Base-by-base conservation (phyloP, 2,329 filamentous ascomycete species). In the Cladophialophora exuberans region DNA sequence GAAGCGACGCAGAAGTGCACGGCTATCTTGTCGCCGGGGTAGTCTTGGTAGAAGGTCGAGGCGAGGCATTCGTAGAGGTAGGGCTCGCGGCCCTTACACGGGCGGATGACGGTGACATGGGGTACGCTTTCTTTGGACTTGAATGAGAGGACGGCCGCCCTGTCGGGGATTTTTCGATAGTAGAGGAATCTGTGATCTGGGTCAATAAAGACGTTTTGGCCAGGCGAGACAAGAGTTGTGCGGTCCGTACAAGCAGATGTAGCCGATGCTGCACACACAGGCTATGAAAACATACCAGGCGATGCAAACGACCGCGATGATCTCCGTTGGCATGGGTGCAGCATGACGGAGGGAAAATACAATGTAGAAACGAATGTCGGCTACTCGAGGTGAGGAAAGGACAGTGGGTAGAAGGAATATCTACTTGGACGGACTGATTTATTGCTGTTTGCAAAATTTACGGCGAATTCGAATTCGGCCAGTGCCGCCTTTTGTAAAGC, bases 31-130 rank as follows among this genome's bases (percentile, higher is more conserved):
- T 88, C 79, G 30, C 69, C 72, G 1, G 93, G 90, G 68, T 97
- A 97, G 51, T 84, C 80, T 71, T 96, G 92, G 42, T 78, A 83
- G 69, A 97, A 92, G 1, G 88, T 90, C 4, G 92, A 88, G 25
- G 89, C 88, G 35, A 99, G 86, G 67, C 94, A 97, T 67, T 96
- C 90, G 78, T 96, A 96, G 20, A 97, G 84, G 61, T 85, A 83
- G 3, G 91, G 89, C 70, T 97, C 94, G 52, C 96, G 80, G 57
- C 92, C 94, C 73, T 97, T 97, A 62, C 96, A 87, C 0, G 94
- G 95, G 2, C 94, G 88, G 63, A 99, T 91, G 57, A 96, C 82
- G 26, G 94, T 97, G 65, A 99, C 81, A 74, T 90, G 86, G 13
- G 92, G 93, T 2, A 90, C 78, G 33, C 85, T 74, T 10, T 67